Percentiles rank a stretch among this genome's conserved stretches.
Evolutionary conservation across 768 basidiomycete species (phyloP).

Genomic region (Dendrothele bispora): DNA sequence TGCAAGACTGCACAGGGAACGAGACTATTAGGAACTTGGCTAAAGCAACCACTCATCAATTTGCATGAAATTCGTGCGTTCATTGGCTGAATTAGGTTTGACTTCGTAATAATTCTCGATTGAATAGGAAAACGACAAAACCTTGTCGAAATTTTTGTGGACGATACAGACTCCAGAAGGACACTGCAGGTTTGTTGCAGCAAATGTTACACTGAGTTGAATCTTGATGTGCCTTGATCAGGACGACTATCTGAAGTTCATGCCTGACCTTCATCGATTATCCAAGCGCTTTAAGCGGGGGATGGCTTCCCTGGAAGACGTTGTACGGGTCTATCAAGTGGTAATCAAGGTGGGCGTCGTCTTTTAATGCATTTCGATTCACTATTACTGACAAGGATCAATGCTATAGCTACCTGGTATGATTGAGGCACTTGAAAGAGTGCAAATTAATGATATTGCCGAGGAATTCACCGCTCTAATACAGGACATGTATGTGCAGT

Average conservation of each 20-base stretch:
- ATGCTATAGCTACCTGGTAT: conserved; percentile 68
- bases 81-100: background rate
- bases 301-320: conserved; percentile 86
- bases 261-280: conserved; percentile 93
- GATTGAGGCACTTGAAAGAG: conserved; percentile 58
- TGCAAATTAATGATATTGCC: conserved; percentile 41
- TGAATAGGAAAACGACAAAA: conserved; percentile 77
- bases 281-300: conserved; percentile 89
- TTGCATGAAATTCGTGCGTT: conserved; percentile 86
- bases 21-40: conserved; percentile 83
- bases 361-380: too few species aligned
- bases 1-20: conserved; percentile 97
- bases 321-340: conserved; percentile 94
- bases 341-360: conserved; percentile 51
- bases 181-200: conserved; percentile 61
- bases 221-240: conserved; percentile 28
- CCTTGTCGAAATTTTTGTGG: conserved; percentile 83
- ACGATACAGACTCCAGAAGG: conserved; percentile 70
- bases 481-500: conserved; percentile 62
- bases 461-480: conserved; percentile 53
- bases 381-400: background rate
- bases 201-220: background rate
- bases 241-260: conserved; percentile 85
- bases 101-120: background rate
- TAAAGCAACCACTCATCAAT: conserved; percentile 95